These are phyloP conservation scores for Camellia sinensis DNA, from an alignment of 148 eudicot species.

Conservation along the genomic window DNA sequence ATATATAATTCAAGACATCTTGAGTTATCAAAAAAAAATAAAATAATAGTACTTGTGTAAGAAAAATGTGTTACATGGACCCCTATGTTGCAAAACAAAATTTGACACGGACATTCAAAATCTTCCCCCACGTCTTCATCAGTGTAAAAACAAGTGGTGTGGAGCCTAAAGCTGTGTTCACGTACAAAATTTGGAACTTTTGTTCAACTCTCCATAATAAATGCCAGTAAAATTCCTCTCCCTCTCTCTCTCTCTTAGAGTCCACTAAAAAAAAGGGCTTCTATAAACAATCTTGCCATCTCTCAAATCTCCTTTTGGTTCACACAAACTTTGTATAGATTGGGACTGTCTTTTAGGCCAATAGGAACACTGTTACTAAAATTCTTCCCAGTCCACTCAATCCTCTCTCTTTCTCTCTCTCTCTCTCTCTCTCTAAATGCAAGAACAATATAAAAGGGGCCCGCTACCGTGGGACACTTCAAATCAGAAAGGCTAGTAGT, in stretches of 20 bases:
- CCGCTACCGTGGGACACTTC: not conserved
- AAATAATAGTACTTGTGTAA: not conserved
- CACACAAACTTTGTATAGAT: too few relatives aligned
- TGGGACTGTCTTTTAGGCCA: too few relatives aligned
- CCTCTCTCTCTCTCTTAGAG: not conserved
- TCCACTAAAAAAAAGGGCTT: too few relatives aligned
- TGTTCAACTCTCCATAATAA: not conserved
- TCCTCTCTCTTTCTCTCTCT: not conserved
- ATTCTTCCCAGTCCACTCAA: not conserved
- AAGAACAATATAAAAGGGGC: not conserved
- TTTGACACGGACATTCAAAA: not conserved
- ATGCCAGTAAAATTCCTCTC: not conserved
- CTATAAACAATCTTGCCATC: too few relatives aligned
- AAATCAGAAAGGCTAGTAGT: conserved; percentile 1
- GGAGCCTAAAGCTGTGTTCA: not conserved
- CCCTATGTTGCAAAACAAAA: not conserved
- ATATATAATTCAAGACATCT: too few relatives aligned
- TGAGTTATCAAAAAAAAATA: too few relatives aligned
- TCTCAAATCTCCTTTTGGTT: too few relatives aligned
- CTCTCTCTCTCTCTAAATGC: conserved; percentile 9
- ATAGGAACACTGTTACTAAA: too few relatives aligned
- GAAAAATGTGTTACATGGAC: not conserved
- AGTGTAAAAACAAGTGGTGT: not conserved
- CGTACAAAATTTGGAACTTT: not conserved
- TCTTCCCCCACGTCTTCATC: not conserved